Percentiles rank a stretch among this genome's conserved stretches.
Conservation (phyloP, 2,329 filamentous ascomycete genomes). For the Xylariomycetidae sp. region DNA sequence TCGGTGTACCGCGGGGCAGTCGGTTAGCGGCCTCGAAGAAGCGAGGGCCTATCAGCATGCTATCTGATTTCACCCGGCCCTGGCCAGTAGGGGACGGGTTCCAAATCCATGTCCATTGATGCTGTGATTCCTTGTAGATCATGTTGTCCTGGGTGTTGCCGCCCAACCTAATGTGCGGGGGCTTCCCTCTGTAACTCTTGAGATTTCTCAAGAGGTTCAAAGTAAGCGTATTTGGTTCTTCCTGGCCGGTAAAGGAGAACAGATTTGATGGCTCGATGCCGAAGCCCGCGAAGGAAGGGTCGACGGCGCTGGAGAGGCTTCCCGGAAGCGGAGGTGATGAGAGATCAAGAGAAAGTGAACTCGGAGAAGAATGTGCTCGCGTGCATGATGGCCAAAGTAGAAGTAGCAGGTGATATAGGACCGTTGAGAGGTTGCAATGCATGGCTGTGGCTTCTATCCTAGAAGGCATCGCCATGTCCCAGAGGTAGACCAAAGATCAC, state of each 20-base stretch:
- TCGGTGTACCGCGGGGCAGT: conserved; percentile 43
- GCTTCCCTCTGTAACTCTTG: conserved; percentile 41
- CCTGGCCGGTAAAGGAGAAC: conserved; percentile 43
- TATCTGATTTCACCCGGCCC: conserved; percentile 36
- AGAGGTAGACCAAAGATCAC: no score
- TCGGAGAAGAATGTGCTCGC: neutral
- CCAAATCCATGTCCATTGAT: conserved; percentile 29
- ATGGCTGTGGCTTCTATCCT: no score
- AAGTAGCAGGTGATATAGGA: no score
- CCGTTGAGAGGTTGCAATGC: no score
- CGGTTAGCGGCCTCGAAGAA: conserved; percentile 44
- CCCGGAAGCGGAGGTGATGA: conserved; percentile 9
- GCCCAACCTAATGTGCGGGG: conserved; percentile 43
- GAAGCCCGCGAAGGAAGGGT: conserved; percentile 43
- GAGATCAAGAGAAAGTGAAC: no score
- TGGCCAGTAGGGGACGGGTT: conserved; percentile 35
- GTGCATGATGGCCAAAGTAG: no score
- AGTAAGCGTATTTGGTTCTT: conserved; percentile 36
- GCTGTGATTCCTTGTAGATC: conserved; percentile 34
- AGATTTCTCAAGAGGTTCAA: conserved; percentile 45
- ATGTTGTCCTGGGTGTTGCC: conserved; percentile 49
- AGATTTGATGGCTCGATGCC: conserved; percentile 49
- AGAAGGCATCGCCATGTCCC: no score
- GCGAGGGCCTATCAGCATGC: conserved; percentile 40
- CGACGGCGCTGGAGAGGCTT: conserved; percentile 20